phyloP scores from a whole-genome alignment of 768 basidiomycete genomes.

The Panaeolus cyanescens region DNA sequence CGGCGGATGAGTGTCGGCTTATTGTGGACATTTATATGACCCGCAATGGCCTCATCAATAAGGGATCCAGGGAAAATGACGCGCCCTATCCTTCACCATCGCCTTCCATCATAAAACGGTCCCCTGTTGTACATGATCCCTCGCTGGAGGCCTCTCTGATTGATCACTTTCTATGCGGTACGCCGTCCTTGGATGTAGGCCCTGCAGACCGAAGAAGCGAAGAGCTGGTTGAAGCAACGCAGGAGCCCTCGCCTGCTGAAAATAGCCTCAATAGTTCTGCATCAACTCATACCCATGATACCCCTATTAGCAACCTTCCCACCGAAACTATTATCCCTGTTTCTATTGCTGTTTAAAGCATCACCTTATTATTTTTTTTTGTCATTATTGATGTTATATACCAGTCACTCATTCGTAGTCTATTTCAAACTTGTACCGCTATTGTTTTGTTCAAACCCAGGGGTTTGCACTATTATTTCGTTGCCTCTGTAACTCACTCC shows the following conservation, averaged over 20 bases:
- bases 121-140: conserved; percentile 23
- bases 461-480: neutral
- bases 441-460: neutral
- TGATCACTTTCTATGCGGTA: conserved; percentile 32
- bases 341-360: neutral
- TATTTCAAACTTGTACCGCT: neutral
- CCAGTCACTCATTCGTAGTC: neutral
- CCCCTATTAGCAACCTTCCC: neutral
- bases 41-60: conserved; percentile 46
- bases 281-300: neutral
- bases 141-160: conserved; percentile 52
- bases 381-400: neutral
- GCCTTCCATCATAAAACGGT: conserved; percentile 30
- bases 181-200: conserved; percentile 12
- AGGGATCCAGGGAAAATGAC: conserved; percentile 30
- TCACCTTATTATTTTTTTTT: neutral
- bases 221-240: neutral
- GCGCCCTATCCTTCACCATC: conserved; percentile 36
- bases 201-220: neutral
- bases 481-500: neutral
- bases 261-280: neutral
- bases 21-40: conserved; percentile 83
- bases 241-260: neutral
- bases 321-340: neutral
- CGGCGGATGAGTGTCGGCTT: conserved; percentile 81